Conservation (phyloP, 164 flowering plant species). For the Piper longum region DNA sequence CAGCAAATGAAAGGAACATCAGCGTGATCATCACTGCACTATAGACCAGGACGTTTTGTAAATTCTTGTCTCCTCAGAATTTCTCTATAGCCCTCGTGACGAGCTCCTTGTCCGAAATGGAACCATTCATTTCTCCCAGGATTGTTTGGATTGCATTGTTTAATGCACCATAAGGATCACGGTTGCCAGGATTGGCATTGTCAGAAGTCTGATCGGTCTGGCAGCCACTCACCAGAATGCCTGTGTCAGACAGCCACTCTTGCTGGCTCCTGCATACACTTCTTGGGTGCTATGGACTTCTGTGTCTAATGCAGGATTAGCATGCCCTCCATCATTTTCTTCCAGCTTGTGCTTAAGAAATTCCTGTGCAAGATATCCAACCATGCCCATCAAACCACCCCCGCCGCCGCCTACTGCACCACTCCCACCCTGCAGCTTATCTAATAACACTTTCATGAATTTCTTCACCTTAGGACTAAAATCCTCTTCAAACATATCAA, state of each 20-base stretch:
- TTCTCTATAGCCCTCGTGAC: slow-evolving; percentile 61
- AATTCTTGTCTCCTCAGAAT: slow-evolving; percentile 64
- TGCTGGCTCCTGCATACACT: slow-evolving; percentile 57
- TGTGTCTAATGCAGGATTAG: slow-evolving; percentile 58
- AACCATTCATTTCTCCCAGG: slow-evolving; percentile 38
- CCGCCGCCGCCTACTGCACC: slow-evolving; percentile 23
- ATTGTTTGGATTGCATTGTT: slow-evolving; percentile 93
- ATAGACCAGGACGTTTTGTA: slow-evolving; percentile 85
- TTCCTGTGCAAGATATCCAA: slow-evolving; percentile 58
- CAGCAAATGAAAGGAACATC: slow-evolving; percentile 62
- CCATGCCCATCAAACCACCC: slow-evolving; percentile 62
- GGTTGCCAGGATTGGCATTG: slow-evolving; percentile 59
- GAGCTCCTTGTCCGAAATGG: slow-evolving; percentile 44
- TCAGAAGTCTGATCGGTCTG: slow-evolving; percentile 90
- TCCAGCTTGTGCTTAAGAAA: slow-evolving; percentile 77
- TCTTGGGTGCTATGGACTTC: slow-evolving; percentile 54
- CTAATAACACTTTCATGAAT: slow-evolving; percentile 68
- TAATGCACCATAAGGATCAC: slow-evolving; percentile 73
- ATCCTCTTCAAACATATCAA: slow-evolving; percentile 80
- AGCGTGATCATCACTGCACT: slow-evolving; percentile 55
- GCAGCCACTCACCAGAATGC: slow-evolving; percentile 80
- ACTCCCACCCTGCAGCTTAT: slow-evolving; percentile 39
- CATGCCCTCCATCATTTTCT: slow-evolving; percentile 52
- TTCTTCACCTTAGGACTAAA: slow-evolving; percentile 95
- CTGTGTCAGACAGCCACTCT: slow-evolving; percentile 42